phyloP scores from a whole-genome alignment of 1,139 yeast genomes.

The Hemisphaericaspora lyxosophila region DNA sequence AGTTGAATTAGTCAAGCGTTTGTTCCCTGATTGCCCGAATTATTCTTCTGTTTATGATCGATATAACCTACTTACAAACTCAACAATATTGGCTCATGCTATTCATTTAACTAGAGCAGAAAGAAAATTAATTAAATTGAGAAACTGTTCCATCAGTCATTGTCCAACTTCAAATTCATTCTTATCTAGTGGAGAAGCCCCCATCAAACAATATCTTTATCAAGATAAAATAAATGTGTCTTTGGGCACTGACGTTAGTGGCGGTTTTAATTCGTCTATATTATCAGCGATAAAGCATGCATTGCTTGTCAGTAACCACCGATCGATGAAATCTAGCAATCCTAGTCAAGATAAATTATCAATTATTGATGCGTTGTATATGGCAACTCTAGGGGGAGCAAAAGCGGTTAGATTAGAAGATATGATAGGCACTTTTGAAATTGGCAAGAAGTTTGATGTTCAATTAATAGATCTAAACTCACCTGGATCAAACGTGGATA shows the following conservation, averaged over 20 bases:
- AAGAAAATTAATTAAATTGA: slow-evolving; percentile 50
- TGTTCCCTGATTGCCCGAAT: slow-evolving; percentile 68
- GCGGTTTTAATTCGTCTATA: slow-evolving; percentile 84
- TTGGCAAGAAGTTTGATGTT: slow-evolving; percentile 81
- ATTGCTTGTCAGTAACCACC: slow-evolving; percentile 78
- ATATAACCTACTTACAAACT: slow-evolving; percentile 55
- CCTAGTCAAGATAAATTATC: slow-evolving; percentile 45
- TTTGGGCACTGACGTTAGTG: slow-evolving; percentile 90
- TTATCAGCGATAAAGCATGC: slow-evolving; percentile 77
- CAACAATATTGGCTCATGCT: slow-evolving; percentile 88
- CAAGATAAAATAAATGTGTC: slow-evolving; percentile 71
- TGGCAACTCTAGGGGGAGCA: slow-evolving; percentile 93
- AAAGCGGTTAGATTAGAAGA: slow-evolving; percentile 61
- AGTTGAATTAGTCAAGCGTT: slow-evolving; percentile 66
- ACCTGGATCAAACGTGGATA: slow-evolving; percentile 60
- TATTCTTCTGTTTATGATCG: slow-evolving; percentile 80
- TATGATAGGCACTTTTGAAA: slow-evolving; percentile 65
- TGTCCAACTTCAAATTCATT: slow-evolving; percentile 93
- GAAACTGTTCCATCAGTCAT: slow-evolving; percentile 77
- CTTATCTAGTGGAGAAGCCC: slow-evolving; percentile 88
- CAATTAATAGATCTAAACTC: slow-evolving; percentile 68
- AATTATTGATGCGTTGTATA: slow-evolving; percentile 68
- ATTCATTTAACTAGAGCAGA: slow-evolving; percentile 72
- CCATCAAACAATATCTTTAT: slow-evolving; percentile 64
- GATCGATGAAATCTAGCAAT: slow-evolving; percentile 55